Evolutionary conservation across 2,329 filamentous ascomycete species (phyloP).

Genomic region (Cladorrhinum sp.): DNA sequence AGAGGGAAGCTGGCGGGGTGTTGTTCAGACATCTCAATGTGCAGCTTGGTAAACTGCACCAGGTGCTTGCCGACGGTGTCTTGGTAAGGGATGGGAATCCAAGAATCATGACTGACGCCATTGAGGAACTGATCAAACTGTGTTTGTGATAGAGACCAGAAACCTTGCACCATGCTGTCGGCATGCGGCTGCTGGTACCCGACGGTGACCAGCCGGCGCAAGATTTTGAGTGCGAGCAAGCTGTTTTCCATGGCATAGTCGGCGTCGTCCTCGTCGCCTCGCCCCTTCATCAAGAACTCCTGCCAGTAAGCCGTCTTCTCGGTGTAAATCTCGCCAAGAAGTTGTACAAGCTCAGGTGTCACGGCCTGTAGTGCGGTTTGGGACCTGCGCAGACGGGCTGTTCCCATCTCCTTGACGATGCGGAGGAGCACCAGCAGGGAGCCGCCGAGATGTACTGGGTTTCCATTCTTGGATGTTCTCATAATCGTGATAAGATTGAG

Average conservation of each 20-base stretch:
- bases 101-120: slow-evolving; percentile 57
- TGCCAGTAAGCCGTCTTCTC: slow-evolving; percentile 70
- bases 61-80: slow-evolving; percentile 78
- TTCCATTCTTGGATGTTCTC: slow-evolving; percentile 54
- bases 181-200: slow-evolving; percentile 83
- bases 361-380: slow-evolving; percentile 73
- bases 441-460: slow-evolving; percentile 66
- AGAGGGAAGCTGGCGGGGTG: slow-evolving; percentile 82
- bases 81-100: slow-evolving; percentile 51
- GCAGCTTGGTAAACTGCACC: slow-evolving; percentile 86
- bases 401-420: slow-evolving; percentile 86
- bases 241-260: slow-evolving; percentile 71
- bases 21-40: slow-evolving; percentile 75
- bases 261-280: slow-evolving; percentile 56
- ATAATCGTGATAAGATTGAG: slow-evolving; percentile 62
- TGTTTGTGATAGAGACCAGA: slow-evolving; percentile 75
- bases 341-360: slow-evolving; percentile 78
- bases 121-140: slow-evolving; percentile 76
- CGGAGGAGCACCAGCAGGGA: slow-evolving; percentile 75
- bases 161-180: slow-evolving; percentile 69
- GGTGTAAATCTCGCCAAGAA: slow-evolving; percentile 75
- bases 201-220: slow-evolving; percentile 73
- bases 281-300: slow-evolving; percentile 54
- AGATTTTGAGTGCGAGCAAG: slow-evolving; percentile 71
- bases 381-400: slow-evolving; percentile 70